Percentiles rank a stretch among this genome's conserved stretches.
These are phyloP conservation scores for Leptographium flavum DNA, from an alignment of 2,329 filamentous ascomycete genomes.

Conservation along the genomic window DNA sequence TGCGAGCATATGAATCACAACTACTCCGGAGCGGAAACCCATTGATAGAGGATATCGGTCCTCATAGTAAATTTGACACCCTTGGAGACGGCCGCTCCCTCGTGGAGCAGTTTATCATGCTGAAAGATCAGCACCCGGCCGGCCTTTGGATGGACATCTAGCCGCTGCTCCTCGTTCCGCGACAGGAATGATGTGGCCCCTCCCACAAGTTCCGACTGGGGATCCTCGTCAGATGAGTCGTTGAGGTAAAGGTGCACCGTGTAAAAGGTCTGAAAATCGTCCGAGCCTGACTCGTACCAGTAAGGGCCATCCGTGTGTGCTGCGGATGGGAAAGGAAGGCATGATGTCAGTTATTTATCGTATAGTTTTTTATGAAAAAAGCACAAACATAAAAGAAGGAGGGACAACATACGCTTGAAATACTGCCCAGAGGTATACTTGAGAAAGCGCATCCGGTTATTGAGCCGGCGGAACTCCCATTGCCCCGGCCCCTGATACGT, in stretches of 20 bases:
- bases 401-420: conserved; percentile 39
- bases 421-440: conserved; percentile 59
- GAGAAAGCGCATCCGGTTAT: conserved; percentile 62
- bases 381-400: too few species aligned
- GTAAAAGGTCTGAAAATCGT: conserved; percentile 30
- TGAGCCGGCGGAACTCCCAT: conserved; percentile 39
- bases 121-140: conserved; percentile 49
- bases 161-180: conserved; percentile 21
- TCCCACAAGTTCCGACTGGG: conserved; percentile 25
- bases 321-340: conserved; percentile 17
- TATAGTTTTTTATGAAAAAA: too few species aligned
- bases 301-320: conserved; percentile 50
- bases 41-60: conserved; percentile 30
- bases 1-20: too few species aligned
- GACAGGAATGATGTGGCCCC: conserved; percentile 43
- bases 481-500: conserved; percentile 11
- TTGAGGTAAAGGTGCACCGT: conserved; percentile 44
- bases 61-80: conserved; percentile 44
- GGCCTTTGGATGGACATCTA: conserved; percentile 40
- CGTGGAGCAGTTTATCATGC: conserved; percentile 35
- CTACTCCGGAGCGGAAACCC: background rate
- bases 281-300: conserved; percentile 40
- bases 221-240: conserved; percentile 27
- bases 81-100: conserved; percentile 34
- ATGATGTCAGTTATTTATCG: background rate